Evolutionary conservation across 2,329 filamentous ascomycete species (phyloP), one percentile per base, ranked within the genome.

Genomic region (Graphium sp.): DNA sequence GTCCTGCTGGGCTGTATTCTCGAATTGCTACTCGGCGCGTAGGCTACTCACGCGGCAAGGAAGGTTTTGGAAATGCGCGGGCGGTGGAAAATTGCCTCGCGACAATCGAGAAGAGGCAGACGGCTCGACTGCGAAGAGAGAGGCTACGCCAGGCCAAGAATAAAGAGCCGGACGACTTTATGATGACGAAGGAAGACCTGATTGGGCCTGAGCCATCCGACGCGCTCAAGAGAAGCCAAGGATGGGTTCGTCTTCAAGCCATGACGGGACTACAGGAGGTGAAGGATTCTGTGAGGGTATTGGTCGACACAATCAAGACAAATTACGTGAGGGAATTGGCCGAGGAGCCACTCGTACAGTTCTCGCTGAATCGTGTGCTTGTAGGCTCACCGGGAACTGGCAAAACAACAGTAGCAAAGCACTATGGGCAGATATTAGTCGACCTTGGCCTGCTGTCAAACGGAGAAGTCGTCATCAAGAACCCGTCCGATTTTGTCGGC

Each of bases 1-100:
- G 73, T 0, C 32, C 55, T 0, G 41, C 45, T 1, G 77, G 78
- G 0, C 54, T 82, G 0, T 83, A 69, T 37, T 60, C 62, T 32
- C 66, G 74, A 0, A 74, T 85, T 14, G 62, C 65, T 0, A 52
- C 65, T 4, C 58, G 70, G 0, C 56, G 77, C 2, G 48, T 83
- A 9, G 75, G 75, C 0, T 53, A 61, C 6, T 62, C 64, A 0
- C 65, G 78, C 0, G 76, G 72, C 0, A 58, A 58, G 2, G 62
- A 71, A 17, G 76, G 77, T 0, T 85, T 84, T 34, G 78, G 74
- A 0, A 85, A 87, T 38, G 79, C 79, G 0, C 57, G 79, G 1
- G 60, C 69, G 0, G 52, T 84, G 0, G 67, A 83, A 25, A 84
- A 82, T 37, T 44, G 47, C 0, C 47, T 78, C 2, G 47, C 59